Evolutionary conservation across 306 rosid genomes (phyloP).

Genomic region (Inga leiocalycina): DNA sequence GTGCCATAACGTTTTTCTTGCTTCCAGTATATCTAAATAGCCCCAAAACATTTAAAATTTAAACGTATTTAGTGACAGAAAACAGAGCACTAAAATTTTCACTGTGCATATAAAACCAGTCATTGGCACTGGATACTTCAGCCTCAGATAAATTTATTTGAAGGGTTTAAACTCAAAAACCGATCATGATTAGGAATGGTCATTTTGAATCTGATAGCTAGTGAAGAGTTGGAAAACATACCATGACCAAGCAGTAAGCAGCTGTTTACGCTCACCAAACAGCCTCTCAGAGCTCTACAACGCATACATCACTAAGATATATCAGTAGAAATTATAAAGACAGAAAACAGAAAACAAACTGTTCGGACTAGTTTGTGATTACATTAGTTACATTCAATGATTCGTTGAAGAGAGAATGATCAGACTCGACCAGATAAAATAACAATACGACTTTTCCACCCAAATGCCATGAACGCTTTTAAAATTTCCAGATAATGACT

Average conservation of each 20-base stretch:
- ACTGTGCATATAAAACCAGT: neutral
- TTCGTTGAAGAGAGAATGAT: too few relatives aligned
- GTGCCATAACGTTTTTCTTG: neutral
- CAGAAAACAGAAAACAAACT: neutral
- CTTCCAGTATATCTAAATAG: neutral
- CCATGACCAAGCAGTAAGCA: neutral
- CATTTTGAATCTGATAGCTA: neutral
- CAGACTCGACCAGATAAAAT: neutral
- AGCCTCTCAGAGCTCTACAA: neutral
- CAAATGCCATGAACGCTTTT: neutral
- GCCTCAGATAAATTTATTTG: neutral
- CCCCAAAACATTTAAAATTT: neutral
- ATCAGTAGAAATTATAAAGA: neutral
- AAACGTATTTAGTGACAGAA: too few relatives aligned
- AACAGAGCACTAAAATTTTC: too few relatives aligned
- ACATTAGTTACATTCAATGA: too few relatives aligned
- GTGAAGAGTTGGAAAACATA: neutral
- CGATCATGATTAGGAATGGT: neutral
- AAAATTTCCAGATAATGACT: neutral
- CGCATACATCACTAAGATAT: neutral
- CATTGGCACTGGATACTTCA: neutral
- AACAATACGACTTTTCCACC: neutral
- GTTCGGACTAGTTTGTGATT: neutral
- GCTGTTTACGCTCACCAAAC: neutral
- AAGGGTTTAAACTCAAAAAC: neutral